phyloP scores from a whole-genome alignment of 805 yeast genomes.

The Teunomyces barrocoloradensis region DNA sequence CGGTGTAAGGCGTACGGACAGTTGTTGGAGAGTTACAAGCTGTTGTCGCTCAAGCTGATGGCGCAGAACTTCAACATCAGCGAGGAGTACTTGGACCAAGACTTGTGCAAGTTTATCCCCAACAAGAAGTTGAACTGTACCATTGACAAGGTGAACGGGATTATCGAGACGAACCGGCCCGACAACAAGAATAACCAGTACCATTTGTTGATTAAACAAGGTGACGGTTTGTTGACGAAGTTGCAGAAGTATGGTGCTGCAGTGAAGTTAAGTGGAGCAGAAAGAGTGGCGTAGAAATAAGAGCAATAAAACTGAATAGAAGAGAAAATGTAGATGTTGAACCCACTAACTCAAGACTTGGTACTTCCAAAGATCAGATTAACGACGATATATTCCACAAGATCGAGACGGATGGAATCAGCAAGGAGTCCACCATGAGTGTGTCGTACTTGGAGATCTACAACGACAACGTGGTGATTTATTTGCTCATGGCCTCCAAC shows the following conservation, averaged over 20 bases:
- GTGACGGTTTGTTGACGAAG: constrained; percentile 88
- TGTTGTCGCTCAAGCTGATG: constrained; percentile 87
- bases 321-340: background rate
- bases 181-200: constrained; percentile 95
- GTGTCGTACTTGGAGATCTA: constrained; percentile 83
- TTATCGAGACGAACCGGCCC: constrained; percentile 92
- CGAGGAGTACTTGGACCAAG: constrained; percentile 81
- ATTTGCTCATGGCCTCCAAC: constrained; percentile 48
- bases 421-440: constrained; percentile 43
- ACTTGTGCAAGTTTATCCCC: constrained; percentile 86
- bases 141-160: constrained; percentile 92
- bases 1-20: constrained; percentile 94
- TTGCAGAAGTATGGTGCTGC: constrained; percentile 97
- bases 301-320: background rate
- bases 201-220: constrained; percentile 82
- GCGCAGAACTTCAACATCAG: constrained; percentile 91
- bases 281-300: constrained; percentile 43
- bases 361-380: no score
- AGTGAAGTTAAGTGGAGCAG: constrained; percentile 91
- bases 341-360: no score
- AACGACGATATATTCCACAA: constrained; percentile 51
- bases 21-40: constrained; percentile 88
- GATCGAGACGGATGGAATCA: constrained; percentile 24
- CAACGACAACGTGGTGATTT: constrained; percentile 83
- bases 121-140: constrained; percentile 93